A percentile compares a stretch with the other conserved stretches of the same genome.
These are phyloP conservation scores for Harrya chromipes DNA, from an alignment of 768 basidiomycete species.

Conservation along the genomic window DNA sequence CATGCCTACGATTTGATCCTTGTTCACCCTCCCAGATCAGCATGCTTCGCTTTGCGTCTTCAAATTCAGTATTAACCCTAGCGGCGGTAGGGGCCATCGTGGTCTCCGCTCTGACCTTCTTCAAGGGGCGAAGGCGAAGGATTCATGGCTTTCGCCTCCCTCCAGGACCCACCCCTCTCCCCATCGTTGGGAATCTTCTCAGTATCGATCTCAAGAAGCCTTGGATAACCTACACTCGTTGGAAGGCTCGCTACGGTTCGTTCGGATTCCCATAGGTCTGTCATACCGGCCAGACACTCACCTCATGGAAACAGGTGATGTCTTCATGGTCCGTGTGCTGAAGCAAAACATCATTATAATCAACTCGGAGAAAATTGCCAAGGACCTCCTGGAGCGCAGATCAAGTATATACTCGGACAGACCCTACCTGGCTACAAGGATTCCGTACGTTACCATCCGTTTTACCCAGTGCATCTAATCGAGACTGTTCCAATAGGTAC, in stretches of 20 bases:
- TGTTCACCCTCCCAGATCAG: not conserved
- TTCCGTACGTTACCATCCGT: conserved; percentile 7
- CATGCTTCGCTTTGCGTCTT: not conserved
- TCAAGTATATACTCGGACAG: conserved; percentile 29
- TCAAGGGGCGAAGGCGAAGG: conserved; percentile 2
- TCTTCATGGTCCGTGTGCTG: conserved; percentile 20
- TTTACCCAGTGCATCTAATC: not conserved
- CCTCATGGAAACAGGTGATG: conserved; percentile 9
- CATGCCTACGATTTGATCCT: too few relatives aligned
- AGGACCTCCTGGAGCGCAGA: conserved; percentile 27
- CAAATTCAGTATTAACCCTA: not conserved
- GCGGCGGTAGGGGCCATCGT: not conserved
- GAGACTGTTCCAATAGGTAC: conserved; percentile 5
- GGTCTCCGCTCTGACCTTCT: too few relatives aligned
- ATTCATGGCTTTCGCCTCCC: not conserved
- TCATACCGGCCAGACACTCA: not conserved
- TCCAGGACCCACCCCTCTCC: conserved; percentile 11
- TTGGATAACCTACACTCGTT: conserved; percentile 20
- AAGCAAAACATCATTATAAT: conserved; percentile 24
- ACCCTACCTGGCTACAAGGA: conserved; percentile 11
- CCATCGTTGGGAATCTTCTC: conserved; percentile 16
- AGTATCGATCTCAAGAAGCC: conserved; percentile 15
- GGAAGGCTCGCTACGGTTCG: conserved; percentile 18
- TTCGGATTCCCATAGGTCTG: not conserved
- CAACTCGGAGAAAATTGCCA: conserved; percentile 25